Base-by-base conservation (phyloP, 78 protist species). In the Guillardia theta region DNA sequence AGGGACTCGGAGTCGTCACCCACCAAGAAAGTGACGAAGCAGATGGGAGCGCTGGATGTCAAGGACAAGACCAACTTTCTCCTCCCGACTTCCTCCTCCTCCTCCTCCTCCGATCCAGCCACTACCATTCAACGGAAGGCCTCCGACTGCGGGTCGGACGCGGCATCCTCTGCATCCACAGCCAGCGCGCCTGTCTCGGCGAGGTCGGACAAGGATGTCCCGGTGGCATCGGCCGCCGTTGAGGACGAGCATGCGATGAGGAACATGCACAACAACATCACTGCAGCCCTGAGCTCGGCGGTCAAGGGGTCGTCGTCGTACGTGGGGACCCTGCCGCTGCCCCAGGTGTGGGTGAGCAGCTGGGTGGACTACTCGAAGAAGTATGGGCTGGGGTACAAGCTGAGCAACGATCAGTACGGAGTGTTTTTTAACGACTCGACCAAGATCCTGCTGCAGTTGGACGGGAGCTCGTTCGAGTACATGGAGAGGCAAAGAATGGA, bases 331-430 rank as follows among this genome's bases (percentile, higher is more conserved):
- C 58, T 47, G 39, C 50, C 94, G 44, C 27, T 12, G 80, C 62
- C 93, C 46, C 12, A 10, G 5, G 92, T 96, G 80, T 97, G 95
- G 94, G 95, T 98, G 30, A 36, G 78, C 58, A 43, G 94, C 48
- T 97, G 95, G 97, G 95, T 96, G 8, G 99, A 98, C 96, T 98
- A 96, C 95, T 78, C 97, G 41, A 48, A 45, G 95, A 98, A 97
- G 96, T 98, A 98, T 95, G 99, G 99, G 46, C 94, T 98, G 33
- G 98, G 98, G 15, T 98, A 98, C 96, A 47, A 64, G 76, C 96
- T 98, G 47, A 46, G 92, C 70, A 94, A 96, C 90, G 97, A 97
- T 19, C 48, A 70, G 43, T 45, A 92, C 80, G 99, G 99, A 24
- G 98, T 95, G 47, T 90, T 95, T 93, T 98, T 97, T 94, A 98